These are phyloP conservation scores for Fusarium papillatum DNA, from an alignment of 2,329 filamentous ascomycete species.

Conservation along the genomic window DNA sequence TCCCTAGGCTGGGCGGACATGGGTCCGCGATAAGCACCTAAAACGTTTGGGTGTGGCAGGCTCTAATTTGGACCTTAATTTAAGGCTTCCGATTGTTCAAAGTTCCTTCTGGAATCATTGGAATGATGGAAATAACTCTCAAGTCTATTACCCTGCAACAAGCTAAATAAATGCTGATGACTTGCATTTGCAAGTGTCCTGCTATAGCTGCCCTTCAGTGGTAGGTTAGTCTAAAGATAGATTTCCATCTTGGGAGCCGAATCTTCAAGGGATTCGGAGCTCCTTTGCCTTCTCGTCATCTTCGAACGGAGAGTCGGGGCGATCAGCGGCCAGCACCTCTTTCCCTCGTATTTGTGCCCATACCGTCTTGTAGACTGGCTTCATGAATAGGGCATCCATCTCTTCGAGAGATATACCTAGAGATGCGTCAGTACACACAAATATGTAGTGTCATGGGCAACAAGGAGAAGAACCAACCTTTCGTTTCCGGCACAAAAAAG, in stretches of 20 bases:
- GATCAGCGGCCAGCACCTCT: constrained; percentile 29
- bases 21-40: background rate
- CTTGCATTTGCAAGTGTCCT: constrained; percentile 12
- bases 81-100: background rate
- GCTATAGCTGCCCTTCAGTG: constrained; percentile 10
- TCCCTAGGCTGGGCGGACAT: background rate
- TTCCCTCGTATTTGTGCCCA: constrained; percentile 44
- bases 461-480: constrained; percentile 48
- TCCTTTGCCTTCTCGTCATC: constrained; percentile 35
- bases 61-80: background rate
- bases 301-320: constrained; percentile 38
- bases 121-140: constrained; percentile 16
- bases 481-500: constrained; percentile 66
- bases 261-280: constrained; percentile 35
- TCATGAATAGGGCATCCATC: constrained; percentile 55
- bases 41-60: background rate
- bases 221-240: constrained; percentile 29
- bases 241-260: constrained; percentile 2
- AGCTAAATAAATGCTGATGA: constrained; percentile 2
- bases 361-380: constrained; percentile 49
- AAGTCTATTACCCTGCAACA: constrained; percentile 9
- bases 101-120: constrained; percentile 24
- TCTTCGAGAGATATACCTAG: constrained; percentile 59
- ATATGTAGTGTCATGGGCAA: background rate
- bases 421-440: constrained; percentile 10